phyloP scores from a whole-genome alignment of 768 basidiomycete species.

The Rubroboletus satanas region DNA sequence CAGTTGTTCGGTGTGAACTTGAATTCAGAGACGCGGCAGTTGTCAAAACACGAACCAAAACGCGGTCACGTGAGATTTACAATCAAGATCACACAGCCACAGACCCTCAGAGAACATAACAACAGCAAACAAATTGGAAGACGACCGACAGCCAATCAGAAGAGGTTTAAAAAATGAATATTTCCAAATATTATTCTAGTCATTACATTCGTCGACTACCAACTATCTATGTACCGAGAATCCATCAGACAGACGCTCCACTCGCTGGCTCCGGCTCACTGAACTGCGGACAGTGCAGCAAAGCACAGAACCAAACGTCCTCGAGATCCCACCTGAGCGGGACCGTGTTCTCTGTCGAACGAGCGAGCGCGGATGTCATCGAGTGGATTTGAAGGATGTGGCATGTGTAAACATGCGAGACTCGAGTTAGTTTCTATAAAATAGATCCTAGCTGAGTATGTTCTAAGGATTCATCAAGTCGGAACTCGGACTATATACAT shows the following conservation, averaged over 20 bases:
- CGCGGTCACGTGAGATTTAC: constrained; percentile 27
- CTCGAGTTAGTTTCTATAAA: constrained; percentile 76
- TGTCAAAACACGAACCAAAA: constrained; percentile 17
- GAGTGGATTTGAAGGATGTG: constrained; percentile 66
- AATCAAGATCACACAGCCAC: neutral
- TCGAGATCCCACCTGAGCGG: constrained; percentile 43
- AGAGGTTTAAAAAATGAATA: too few species aligned
- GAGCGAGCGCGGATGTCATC: constrained; percentile 65
- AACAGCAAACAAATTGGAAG: too few species aligned
- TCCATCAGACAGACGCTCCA: constrained; percentile 64
- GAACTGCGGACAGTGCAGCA: constrained; percentile 26
- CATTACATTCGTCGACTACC: too few species aligned
- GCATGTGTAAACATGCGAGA: constrained; percentile 79
- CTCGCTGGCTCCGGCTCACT: constrained; percentile 43
- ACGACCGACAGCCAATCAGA: too few species aligned
- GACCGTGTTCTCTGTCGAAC: constrained; percentile 65
- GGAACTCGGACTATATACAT: constrained; percentile 31
- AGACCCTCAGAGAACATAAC: too few species aligned
- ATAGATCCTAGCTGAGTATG: constrained; percentile 82
- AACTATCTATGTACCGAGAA: constrained; percentile 18
- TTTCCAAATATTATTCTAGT: too few species aligned
- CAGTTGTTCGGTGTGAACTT: neutral
- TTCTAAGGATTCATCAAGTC: constrained; percentile 44
- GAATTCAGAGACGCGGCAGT: neutral
- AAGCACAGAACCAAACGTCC: constrained; percentile 53